Percentiles rank a stretch among this genome's conserved stretches.
These are phyloP conservation scores for Rutstroemia sp. DNA, from an alignment of 2,329 filamentous ascomycete genomes.

Conservation along the genomic window DNA sequence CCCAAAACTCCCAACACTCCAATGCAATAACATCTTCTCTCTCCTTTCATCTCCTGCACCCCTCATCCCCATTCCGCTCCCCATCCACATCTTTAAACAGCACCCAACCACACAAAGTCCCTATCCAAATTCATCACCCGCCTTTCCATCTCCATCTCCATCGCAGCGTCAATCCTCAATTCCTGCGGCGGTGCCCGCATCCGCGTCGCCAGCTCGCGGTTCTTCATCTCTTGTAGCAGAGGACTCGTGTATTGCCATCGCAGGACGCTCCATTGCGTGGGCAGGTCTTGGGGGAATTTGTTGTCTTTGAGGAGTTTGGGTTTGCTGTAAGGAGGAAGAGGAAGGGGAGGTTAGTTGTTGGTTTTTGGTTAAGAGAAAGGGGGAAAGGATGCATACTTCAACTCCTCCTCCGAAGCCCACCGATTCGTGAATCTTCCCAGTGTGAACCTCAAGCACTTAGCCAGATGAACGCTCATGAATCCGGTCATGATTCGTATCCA, in stretches of 20 bases:
- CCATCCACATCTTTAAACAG: not conserved
- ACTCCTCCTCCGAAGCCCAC: slow-evolving; percentile 7
- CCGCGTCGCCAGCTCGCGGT: not conserved
- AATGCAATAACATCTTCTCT: too few species aligned
- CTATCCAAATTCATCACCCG: not conserved
- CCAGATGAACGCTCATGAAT: not conserved
- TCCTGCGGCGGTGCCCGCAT: not conserved
- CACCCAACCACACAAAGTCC: not conserved
- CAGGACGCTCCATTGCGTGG: slow-evolving; percentile 4
- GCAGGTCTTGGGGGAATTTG: slow-evolving; percentile 5
- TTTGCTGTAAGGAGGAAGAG: not conserved
- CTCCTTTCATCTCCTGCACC: not conserved
- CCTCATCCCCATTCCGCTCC: not conserved
- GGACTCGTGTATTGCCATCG: slow-evolving; percentile 7
- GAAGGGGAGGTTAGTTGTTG: too few species aligned
- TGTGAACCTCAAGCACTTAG: slow-evolving; percentile 1
- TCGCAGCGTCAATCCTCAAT: not conserved
- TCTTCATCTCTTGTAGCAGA: slow-evolving; percentile 5
- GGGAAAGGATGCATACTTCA: not conserved
- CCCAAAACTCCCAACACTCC: too few species aligned
- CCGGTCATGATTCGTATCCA: not conserved
- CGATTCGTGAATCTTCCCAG: slow-evolving; percentile 5
- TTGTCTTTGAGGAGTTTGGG: slow-evolving; percentile 5
- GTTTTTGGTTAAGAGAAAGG: too few species aligned
- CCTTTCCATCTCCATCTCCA: not conserved